Evolutionary conservation across 148 eudicot species (phyloP).

Genomic region (Heliamphora exappendiculata): DNA sequence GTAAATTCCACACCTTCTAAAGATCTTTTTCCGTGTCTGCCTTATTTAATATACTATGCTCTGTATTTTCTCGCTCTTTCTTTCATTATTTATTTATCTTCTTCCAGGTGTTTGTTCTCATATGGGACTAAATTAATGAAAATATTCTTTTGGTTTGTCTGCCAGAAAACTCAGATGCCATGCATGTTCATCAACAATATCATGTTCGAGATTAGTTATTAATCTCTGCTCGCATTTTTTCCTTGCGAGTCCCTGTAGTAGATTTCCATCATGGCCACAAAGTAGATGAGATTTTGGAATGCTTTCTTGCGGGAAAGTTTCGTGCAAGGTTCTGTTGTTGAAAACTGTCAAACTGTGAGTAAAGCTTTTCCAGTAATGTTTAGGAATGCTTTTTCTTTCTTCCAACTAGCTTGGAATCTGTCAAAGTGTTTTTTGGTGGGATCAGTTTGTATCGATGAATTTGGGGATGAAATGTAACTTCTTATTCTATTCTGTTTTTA

Average conservation of each 20-base stretch:
- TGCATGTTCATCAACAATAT: not conserved
- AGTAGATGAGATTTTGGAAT: not conserved
- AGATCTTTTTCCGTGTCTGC: not conserved
- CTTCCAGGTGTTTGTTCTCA: conserved; percentile 5
- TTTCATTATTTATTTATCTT: not conserved
- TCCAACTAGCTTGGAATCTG: not conserved
- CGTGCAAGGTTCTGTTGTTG: not conserved
- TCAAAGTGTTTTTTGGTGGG: not conserved
- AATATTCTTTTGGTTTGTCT: not conserved
- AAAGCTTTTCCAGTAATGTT: not conserved
- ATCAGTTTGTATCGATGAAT: not conserved
- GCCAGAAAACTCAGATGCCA: not conserved
- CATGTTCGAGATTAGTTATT: not conserved
- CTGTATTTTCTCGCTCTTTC: not conserved
- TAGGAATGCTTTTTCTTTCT: too few species aligned
- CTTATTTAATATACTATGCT: not conserved
- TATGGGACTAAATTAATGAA: not conserved
- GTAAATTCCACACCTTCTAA: conserved; percentile 2
- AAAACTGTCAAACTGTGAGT: not conserved
- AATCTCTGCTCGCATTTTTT: not conserved
- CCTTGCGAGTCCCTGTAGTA: not conserved
- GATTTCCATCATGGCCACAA: not conserved
- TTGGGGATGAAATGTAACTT: not conserved
- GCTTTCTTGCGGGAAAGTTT: not conserved
- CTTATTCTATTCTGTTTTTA: too few species aligned